Percentiles rank a stretch among this genome's conserved stretches.
Evolutionary conservation across 169 alveolate species (phyloP).

Genomic region (Cystoisospora suis): DNA sequence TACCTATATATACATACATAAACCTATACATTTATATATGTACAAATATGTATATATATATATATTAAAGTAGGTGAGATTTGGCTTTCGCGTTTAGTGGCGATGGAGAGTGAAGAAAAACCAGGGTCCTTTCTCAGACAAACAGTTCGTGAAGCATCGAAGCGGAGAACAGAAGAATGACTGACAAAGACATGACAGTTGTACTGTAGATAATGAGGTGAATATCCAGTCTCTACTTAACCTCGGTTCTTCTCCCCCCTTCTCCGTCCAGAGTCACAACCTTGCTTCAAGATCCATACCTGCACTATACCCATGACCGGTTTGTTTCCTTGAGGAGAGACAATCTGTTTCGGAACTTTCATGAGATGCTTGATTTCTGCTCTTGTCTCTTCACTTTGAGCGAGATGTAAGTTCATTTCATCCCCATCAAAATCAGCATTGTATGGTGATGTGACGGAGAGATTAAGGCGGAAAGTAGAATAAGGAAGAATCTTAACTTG

Average conservation of each 20-base stretch:
- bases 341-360: slow-evolving; percentile 98
- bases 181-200: too few relatives aligned
- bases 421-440: slow-evolving; percentile 99
- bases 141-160: too few relatives aligned
- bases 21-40: not conserved
- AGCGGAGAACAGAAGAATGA: too few relatives aligned
- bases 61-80: too few relatives aligned
- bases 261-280: too few relatives aligned
- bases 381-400: slow-evolving; percentile 97
- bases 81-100: too few relatives aligned
- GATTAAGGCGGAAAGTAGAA: slow-evolving; percentile 98
- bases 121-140: too few relatives aligned
- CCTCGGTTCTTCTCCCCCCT: too few relatives aligned
- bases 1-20: not conserved
- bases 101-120: too few relatives aligned
- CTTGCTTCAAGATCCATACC: too few relatives aligned
- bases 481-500: slow-evolving; percentile 95
- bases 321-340: slow-evolving; percentile 99
- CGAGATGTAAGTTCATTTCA: slow-evolving; percentile 99
- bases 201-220: too few relatives aligned
- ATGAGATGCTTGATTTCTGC: slow-evolving; percentile 98
- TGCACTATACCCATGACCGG: slow-evolving; percentile 99
- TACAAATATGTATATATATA: not conserved
- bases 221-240: too few relatives aligned
- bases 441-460: slow-evolving; percentile 99